Conservation (phyloP, 2,329 filamentous ascomycete genomes). For the Pyrenophora seminiperda region DNA sequence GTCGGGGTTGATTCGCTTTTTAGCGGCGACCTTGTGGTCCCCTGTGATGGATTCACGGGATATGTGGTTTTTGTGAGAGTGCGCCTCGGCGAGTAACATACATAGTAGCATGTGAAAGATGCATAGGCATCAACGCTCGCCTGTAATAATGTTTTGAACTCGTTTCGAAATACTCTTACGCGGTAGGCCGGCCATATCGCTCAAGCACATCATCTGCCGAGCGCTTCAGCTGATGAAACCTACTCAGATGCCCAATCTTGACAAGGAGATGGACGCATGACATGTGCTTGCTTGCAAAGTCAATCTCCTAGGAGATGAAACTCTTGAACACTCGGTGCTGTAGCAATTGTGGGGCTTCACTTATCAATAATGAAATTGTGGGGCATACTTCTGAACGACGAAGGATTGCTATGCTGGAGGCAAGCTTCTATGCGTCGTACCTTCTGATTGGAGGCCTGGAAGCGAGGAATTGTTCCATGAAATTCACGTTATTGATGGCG, state of each 20-base stretch:
- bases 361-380: constrained; percentile 5
- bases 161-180: constrained; percentile 5
- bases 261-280: not conserved
- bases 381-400: not conserved
- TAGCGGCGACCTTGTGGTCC: constrained; percentile 3
- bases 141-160: constrained; percentile 3
- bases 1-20: constrained; percentile 4
- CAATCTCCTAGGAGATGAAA: constrained; percentile 1
- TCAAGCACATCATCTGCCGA: not conserved
- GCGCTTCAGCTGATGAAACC: not conserved
- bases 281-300: not conserved
- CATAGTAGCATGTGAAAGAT: constrained; percentile 9
- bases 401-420: no score
- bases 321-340: not conserved
- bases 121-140: constrained; percentile 1
- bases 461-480: no score
- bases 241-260: not conserved
- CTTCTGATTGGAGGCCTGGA: no score
- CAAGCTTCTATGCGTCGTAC: no score
- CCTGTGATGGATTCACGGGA: constrained; percentile 5
- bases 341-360: constrained; percentile 5
- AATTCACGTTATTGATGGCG: no score
- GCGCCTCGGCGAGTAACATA: constrained; percentile 2
- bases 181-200: not conserved
- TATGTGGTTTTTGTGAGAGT: constrained; percentile 9